phyloP scores from a whole-genome alignment of 768 basidiomycete species.

The Gelatoporia subvermispora region DNA sequence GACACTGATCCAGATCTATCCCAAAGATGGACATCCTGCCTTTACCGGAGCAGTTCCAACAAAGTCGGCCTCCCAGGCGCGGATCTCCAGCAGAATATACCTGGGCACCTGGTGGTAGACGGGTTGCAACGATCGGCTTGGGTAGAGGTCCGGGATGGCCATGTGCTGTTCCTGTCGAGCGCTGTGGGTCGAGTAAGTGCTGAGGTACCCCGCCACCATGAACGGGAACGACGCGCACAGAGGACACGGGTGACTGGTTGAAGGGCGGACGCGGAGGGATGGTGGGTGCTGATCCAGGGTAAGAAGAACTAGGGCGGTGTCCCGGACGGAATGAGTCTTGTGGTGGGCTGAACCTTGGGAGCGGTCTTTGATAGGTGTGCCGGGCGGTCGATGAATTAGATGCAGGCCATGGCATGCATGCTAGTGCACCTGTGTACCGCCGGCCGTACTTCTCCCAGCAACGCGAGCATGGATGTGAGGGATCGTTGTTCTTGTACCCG shows the following conservation, averaged over 20 bases:
- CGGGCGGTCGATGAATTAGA: not conserved
- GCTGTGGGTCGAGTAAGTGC: conserved; percentile 13
- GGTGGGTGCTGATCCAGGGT: not conserved
- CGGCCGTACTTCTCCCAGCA: conserved; percentile 74
- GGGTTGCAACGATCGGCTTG: conserved; percentile 13
- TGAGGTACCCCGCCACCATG: conserved; percentile 16
- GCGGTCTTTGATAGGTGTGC: conserved; percentile 15
- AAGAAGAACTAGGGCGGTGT: not conserved
- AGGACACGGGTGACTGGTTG: conserved; percentile 10
- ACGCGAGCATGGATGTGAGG: conserved; percentile 58
- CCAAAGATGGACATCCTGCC: conserved; percentile 50
- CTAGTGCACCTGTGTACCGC: conserved; percentile 55
- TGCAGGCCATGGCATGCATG: conserved; percentile 41
- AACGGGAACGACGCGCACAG: conserved; percentile 15
- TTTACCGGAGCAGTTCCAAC: conserved; percentile 60
- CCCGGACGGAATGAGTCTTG: conserved; percentile 3
- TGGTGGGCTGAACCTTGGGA: conserved; percentile 16
- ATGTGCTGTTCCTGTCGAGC: conserved; percentile 1
- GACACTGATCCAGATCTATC: conserved; percentile 50
- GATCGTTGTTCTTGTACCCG: conserved; percentile 70
- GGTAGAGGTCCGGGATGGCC: conserved; percentile 15
- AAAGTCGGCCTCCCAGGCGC: conserved; percentile 60
- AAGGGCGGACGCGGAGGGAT: conserved; percentile 5
- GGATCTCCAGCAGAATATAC: conserved; percentile 63
- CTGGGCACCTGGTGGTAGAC: conserved; percentile 37